Percentiles rank a stretch among this genome's conserved stretches.
These are phyloP conservation scores for Ceratobasidium sp. DNA, from an alignment of 1,284 basidiomycete species.

Conservation along the genomic window DNA sequence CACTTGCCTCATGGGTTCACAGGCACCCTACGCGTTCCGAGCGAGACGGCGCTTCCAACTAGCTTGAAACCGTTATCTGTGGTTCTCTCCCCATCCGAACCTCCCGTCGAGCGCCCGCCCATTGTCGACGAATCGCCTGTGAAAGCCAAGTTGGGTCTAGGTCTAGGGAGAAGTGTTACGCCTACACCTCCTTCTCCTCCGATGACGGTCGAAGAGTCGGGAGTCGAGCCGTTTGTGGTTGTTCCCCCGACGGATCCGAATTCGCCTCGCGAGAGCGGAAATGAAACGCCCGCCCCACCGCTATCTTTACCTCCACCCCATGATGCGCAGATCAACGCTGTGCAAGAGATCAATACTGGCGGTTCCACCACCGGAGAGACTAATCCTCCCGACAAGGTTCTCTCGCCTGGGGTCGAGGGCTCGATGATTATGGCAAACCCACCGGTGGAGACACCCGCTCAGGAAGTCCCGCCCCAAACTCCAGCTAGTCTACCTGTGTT, in stretches of 20 bases:
- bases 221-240: not conserved
- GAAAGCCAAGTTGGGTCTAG: conserved; percentile 5
- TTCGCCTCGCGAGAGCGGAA: not conserved
- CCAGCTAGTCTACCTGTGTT: too few species aligned
- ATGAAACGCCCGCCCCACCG: not conserved
- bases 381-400: not conserved
- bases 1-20: conserved; percentile 11
- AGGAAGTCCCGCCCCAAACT: not conserved
- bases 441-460: conserved; percentile 18
- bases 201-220: not conserved
- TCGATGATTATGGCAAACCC: not conserved
- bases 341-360: not conserved
- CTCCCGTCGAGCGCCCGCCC: conserved; percentile 31
- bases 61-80: conserved; percentile 26
- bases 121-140: conserved; percentile 17
- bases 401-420: not conserved
- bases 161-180: not conserved
- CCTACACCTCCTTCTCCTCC: conserved; percentile 18
- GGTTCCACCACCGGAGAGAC: not conserved
- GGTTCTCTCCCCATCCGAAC: conserved; percentile 30
- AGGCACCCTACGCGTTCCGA: conserved; percentile 34
- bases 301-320: not conserved
- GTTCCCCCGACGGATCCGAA: not conserved
- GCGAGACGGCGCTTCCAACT: conserved; percentile 10
- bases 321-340: not conserved